A percentile compares a stretch with the other conserved stretches of the same genome.
Evolutionary conservation across 208 protist species (phyloP).

Genomic region (Trypanosoma cruzi): DNA sequence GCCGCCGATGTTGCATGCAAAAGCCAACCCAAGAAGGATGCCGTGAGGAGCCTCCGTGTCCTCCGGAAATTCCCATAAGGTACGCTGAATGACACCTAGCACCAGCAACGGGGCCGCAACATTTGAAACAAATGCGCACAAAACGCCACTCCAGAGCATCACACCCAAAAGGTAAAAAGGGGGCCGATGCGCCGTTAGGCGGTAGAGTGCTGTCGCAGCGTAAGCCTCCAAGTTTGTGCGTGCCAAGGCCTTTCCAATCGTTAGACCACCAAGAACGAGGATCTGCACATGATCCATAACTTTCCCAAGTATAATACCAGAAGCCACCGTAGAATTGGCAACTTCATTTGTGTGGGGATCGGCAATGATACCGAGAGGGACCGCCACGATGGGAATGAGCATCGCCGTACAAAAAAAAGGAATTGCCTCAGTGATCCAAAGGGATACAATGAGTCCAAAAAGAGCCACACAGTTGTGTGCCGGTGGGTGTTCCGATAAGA

Average conservation of each 20-base stretch:
- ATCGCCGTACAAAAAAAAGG: conserved; percentile 93
- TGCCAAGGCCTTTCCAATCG: conserved; percentile 87
- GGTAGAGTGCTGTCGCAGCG: conserved; percentile 74
- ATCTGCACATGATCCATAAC: conserved; percentile 93
- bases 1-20: conserved; percentile 94
- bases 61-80: conserved; percentile 88
- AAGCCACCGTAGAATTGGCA: conserved; percentile 62
- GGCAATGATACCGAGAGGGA: conserved; percentile 78
- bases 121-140: conserved; percentile 93
- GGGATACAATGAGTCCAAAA: conserved; percentile 78
- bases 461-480: conserved; percentile 92
- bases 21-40: conserved; percentile 92
- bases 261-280: conserved; percentile 92
- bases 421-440: conserved; percentile 94
- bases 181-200: conserved; percentile 76
- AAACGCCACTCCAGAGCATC: conserved; percentile 84
- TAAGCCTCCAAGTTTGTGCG: conserved; percentile 89
- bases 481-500: conserved; percentile 58
- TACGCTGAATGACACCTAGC: conserved; percentile 85
- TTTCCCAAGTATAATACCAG: conserved; percentile 78
- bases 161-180: conserved; percentile 85
- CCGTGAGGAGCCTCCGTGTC: conserved; percentile 79
- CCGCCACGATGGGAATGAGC: conserved; percentile 90
- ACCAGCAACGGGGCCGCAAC: conserved; percentile 90
- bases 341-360: conserved; percentile 55